Base-by-base conservation (phyloP, 2,329 filamentous ascomycete species). In the Proliferodiscus dingleyae region DNA sequence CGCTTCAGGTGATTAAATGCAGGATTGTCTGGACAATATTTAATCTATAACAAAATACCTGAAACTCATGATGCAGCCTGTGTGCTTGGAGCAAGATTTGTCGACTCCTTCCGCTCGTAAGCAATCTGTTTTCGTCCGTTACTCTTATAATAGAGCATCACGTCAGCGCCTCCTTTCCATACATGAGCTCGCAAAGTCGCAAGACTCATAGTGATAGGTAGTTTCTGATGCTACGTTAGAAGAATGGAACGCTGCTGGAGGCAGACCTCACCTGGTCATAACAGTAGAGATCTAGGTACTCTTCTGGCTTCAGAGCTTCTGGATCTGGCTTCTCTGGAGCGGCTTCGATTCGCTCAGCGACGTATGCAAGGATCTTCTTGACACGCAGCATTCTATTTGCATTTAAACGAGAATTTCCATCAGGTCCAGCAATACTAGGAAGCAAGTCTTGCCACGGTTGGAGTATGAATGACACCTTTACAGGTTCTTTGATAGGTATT, bases 341-440 rank as follows among this genome's bases (percentile, higher is more conserved):
- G 6, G 80, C 75, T 57, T 97, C 91, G 47, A 98, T 91, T 44
- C 90, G 79, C 66, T 98, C 93, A 1, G 89, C 88, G 15, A 98
- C 81, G 60, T 98, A 98, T 0, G 83, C 81, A 47, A 97, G 70
- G 18, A 98, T 93, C 72, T 98, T 98, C 70, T 89, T 91, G 3
- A 94, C 89, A 37, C 93, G 80, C 41, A 98, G 74, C 93, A 98
- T 97, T 45, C 91, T 81, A 62, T 97, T 98, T 9, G 93, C 93
- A 64, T 97, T 98, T 41, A 98, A 75, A 19, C 93, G 83, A 55
- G 90, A 91, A 65, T 91, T 95, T 42, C 73, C 85, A 61, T 95
- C 89, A 3, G 80, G 68, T 19, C 81, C 78, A 24, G 85, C 79
- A 40, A 96, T 85, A 44, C 76, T 77, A 1, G 89, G 89, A 42